phyloP scores from a whole-genome alignment of 352 stramenopile species.

The Phytophthora sojae region DNA sequence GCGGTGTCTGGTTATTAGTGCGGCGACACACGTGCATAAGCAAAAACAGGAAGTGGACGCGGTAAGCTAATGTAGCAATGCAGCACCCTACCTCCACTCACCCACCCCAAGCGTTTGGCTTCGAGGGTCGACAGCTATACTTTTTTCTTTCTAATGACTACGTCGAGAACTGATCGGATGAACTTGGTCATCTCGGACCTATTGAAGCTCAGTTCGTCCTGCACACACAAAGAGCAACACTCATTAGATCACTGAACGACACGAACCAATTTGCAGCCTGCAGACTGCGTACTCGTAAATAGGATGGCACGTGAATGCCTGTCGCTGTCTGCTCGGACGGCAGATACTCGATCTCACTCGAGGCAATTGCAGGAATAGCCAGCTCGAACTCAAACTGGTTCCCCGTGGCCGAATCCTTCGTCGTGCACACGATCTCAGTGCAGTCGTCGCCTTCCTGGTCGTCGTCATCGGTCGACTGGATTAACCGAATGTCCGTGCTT shows the following conservation, averaged over 20 bases:
- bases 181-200: slow-evolving; percentile 86
- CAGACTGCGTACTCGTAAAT: slow-evolving; percentile 64
- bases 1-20: neutral
- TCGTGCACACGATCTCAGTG: slow-evolving; percentile 74
- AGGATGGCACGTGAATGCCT: slow-evolving; percentile 68
- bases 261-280: neutral
- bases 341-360: slow-evolving; percentile 85
- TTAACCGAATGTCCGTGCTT: slow-evolving; percentile 79
- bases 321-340: slow-evolving; percentile 64
- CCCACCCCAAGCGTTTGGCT: slow-evolving; percentile 9
- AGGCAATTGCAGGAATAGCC: slow-evolving; percentile 62
- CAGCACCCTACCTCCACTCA: slow-evolving; percentile 9
- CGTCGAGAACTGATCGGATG: slow-evolving; percentile 82
- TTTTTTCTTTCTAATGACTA: slow-evolving; percentile 83
- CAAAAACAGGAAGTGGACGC: slow-evolving; percentile 8
- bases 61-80: neutral
- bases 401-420: slow-evolving; percentile 69
- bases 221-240: slow-evolving; percentile 1
- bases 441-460: slow-evolving; percentile 54
- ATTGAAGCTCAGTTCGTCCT: slow-evolving; percentile 87
- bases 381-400: slow-evolving; percentile 84
- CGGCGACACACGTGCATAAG: slow-evolving; percentile 5
- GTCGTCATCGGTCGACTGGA: slow-evolving; percentile 65
- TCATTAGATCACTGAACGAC: neutral
- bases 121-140: slow-evolving; percentile 21